Evolutionary conservation across 768 basidiomycete species (phyloP).

Genomic region (Termitomyces titanicus): DNA sequence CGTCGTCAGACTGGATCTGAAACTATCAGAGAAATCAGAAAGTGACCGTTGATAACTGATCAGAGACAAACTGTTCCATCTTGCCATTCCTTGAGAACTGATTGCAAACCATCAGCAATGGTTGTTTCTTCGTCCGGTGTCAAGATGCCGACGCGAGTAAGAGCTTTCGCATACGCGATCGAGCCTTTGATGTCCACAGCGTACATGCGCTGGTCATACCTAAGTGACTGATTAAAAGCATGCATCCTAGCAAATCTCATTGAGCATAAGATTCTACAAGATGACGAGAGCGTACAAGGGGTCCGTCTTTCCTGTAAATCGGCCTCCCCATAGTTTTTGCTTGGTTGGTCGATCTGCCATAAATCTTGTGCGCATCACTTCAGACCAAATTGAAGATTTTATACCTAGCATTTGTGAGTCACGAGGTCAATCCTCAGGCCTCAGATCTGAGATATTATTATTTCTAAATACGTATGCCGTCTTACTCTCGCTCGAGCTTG

Average conservation of each 20-base stretch:
- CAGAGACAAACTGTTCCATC: slow-evolving; percentile 56
- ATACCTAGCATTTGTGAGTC: no score
- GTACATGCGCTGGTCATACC: slow-evolving; percentile 94
- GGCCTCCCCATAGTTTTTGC: slow-evolving; percentile 85
- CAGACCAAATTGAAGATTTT: not conserved
- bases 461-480: not conserved
- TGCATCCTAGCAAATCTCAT: slow-evolving; percentile 69
- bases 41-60: not conserved
- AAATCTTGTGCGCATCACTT: not conserved
- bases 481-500: slow-evolving; percentile 3
- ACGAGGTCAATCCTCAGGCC: not conserved
- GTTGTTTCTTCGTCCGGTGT: slow-evolving; percentile 68
- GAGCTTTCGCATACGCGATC: slow-evolving; percentile 91
- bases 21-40: slow-evolving; percentile 48
- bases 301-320: slow-evolving; percentile 88
- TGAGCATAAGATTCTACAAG: not conserved
- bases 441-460: no score
- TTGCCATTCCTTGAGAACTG: slow-evolving; percentile 85
- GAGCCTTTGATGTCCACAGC: slow-evolving; percentile 89
- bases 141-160: slow-evolving; percentile 78
- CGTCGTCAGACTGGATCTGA: slow-evolving; percentile 76
- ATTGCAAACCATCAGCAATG: slow-evolving; percentile 70
- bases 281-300: slow-evolving; percentile 55
- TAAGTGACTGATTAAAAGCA: slow-evolving; percentile 93
- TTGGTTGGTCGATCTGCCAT: slow-evolving; percentile 41